These are phyloP conservation scores for Alternaria brassicicola DNA, from an alignment of 2,329 filamentous ascomycete genomes.

Conservation along the genomic window DNA sequence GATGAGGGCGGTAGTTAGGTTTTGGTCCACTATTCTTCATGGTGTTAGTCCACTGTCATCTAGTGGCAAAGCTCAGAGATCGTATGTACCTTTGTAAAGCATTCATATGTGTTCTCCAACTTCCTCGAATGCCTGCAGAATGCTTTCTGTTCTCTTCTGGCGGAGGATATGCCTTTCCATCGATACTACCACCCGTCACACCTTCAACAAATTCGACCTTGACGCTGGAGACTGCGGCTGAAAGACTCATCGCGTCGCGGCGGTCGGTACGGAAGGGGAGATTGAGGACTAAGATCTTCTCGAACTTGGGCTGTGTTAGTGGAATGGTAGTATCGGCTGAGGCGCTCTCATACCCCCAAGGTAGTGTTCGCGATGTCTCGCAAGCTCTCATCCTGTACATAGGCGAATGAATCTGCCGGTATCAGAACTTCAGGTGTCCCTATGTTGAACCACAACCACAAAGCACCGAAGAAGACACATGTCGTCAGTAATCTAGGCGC, in stretches of 20 bases:
- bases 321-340: not conserved
- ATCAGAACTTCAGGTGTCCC: constrained; percentile 20
- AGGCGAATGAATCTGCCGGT: constrained; percentile 32
- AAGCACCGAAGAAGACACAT: constrained; percentile 23
- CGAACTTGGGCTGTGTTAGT: constrained; percentile 51
- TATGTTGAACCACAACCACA: constrained; percentile 33
- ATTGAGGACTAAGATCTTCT: constrained; percentile 61
- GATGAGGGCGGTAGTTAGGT: constrained; percentile 42
- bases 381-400: constrained; percentile 29
- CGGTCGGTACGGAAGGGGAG: constrained; percentile 60
- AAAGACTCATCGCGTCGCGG: constrained; percentile 58
- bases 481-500: constrained; percentile 35
- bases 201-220: constrained; percentile 58
- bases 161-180: constrained; percentile 37
- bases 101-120: constrained; percentile 44
- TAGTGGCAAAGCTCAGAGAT: not conserved
- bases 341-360: constrained; percentile 25
- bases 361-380: constrained; percentile 37
- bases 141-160: constrained; percentile 39
- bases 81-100: constrained; percentile 31
- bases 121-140: constrained; percentile 34
- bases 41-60: constrained; percentile 2
- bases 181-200: constrained; percentile 48
- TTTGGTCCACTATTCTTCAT: constrained; percentile 32
- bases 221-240: constrained; percentile 56